Percentiles rank a stretch among this genome's conserved stretches.
Evolutionary conservation across 75 land plant species (phyloP).

Genomic region (Adiantum capillusveneris): DNA sequence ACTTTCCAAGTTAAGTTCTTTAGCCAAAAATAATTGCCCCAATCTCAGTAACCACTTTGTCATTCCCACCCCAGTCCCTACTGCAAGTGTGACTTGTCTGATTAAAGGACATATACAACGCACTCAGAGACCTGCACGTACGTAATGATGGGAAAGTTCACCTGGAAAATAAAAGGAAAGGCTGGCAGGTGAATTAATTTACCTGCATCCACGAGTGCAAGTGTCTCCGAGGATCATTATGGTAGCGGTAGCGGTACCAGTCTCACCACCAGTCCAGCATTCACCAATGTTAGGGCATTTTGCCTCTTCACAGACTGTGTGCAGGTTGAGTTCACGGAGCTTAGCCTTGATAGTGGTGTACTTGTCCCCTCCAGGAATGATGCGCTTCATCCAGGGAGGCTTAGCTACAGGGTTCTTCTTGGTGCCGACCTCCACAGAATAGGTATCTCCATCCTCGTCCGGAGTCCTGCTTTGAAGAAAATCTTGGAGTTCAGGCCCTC

Average conservation of each 20-base stretch:
- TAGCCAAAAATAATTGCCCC: too few relatives aligned
- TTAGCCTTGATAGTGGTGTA: constrained; percentile 79
- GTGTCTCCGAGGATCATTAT: constrained; percentile 99
- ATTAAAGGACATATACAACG: too few relatives aligned
- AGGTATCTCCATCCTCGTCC: constrained; percentile 19
- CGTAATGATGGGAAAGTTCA: too few relatives aligned
- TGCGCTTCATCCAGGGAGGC: constrained; percentile 92
- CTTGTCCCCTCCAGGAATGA: constrained; percentile 86
- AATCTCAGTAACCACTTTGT: too few relatives aligned
- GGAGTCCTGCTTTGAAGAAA: constrained; percentile 34
- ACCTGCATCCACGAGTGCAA: constrained; percentile 98
- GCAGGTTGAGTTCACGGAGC: constrained; percentile 67
- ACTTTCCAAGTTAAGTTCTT: too few relatives aligned
- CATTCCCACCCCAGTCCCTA: too few relatives aligned
- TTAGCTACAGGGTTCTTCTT: constrained; percentile 83
- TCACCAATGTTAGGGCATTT: constrained; percentile 88
- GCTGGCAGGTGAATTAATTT: too few relatives aligned
- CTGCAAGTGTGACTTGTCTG: too few relatives aligned
- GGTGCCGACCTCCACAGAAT: constrained; percentile 95
- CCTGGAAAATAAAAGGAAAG: too few relatives aligned
- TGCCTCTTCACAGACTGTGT: constrained; percentile 98
- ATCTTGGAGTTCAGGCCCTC: constrained; percentile 56
- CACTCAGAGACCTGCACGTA: too few relatives aligned
- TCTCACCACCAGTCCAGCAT: constrained; percentile 98
- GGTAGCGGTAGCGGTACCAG: constrained; percentile 95